phyloP scores from a whole-genome alignment of 2,329 filamentous ascomycete genomes.

The Beauveria sp. region DNA sequence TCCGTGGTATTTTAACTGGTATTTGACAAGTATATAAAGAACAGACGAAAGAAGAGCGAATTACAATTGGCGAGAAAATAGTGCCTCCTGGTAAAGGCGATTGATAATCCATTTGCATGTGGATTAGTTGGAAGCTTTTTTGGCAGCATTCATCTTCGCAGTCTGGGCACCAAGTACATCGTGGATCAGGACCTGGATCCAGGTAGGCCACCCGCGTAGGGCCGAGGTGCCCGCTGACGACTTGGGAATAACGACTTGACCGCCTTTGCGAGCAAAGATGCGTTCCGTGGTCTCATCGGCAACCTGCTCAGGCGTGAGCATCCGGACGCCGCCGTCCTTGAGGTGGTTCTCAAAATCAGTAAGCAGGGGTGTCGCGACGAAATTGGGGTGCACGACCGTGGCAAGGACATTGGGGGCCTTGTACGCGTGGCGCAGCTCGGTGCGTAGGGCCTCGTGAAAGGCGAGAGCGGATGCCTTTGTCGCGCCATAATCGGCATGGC shows the following conservation, averaged over 20 bases:
- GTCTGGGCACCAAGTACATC: conserved; percentile 3
- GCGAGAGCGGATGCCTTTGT: conserved; percentile 55
- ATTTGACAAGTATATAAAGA: neutral
- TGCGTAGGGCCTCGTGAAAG: conserved; percentile 55
- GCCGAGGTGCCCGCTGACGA: conserved; percentile 14
- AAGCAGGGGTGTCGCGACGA: conserved; percentile 13
- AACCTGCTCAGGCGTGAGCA: conserved; percentile 25
- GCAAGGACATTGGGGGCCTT: conserved; percentile 54
- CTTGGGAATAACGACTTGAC: conserved; percentile 33
- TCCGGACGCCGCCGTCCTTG: conserved; percentile 15
- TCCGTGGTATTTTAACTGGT: neutral
- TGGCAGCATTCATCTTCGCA: conserved; percentile 4
- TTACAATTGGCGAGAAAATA: neutral
- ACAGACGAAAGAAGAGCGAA: neutral
- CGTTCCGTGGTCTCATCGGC: conserved; percentile 33
- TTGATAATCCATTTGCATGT: too few species aligned
- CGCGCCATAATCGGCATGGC: conserved; percentile 56
- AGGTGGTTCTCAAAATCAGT: conserved; percentile 20
- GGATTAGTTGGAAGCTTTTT: neutral
- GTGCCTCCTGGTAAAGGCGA: too few species aligned
- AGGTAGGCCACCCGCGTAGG: conserved; percentile 29
- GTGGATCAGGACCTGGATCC: conserved; percentile 19
- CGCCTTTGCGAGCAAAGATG: conserved; percentile 33
- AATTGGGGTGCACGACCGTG: conserved; percentile 48
- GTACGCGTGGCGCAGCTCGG: conserved; percentile 48